Evolutionary conservation across 192 early-diverging fungal genomes (phyloP), one percentile per base, ranked within the genome.

Genomic region (Rhizoclosmatium sp.): DNA sequence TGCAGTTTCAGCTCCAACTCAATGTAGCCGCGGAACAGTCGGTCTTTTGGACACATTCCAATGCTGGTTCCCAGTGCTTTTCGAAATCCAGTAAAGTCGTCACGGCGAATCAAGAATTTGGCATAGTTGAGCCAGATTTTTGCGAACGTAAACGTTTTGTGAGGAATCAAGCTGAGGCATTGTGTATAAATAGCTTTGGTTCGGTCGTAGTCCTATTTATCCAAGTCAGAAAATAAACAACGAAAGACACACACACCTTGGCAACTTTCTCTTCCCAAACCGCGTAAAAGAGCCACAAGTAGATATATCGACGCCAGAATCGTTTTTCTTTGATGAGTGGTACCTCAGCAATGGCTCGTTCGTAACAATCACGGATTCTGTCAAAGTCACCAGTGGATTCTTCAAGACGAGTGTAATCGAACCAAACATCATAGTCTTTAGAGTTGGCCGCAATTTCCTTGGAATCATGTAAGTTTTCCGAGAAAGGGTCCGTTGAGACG

Each of bases 351-450:
- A 99, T 95, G 3, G 97, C 97, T 2, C 96, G 91, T 86, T 98
- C 97, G 80, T 98, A 99, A 5, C 97, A 89, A 61, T 99, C 95
- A n/a, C 98, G 89, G 10, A 96, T 91, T 44, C 92, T 92, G 2
- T 89, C 91, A 9, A 86, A 76, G 71, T 94, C 90, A 14, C 91
- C 92, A 1, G 89, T 83, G 0, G 86, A 82, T 72, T 98, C 98
- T 71, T 99, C 98, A 16, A 99, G 84, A 65, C 92, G 86, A 21
- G 90, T 91, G 81, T 97, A 98, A 82, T 99, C 98, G 67, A 99
- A 95, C 98, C 98, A 99, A n/a, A 93, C 85, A 69, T 99, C 98
- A 80, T 98, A 99, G 80, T 99, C 97, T 23, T 92, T 88, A n/a
- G 94, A 87, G 73, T 95, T 95, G 3, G 62, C 65, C 46, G 73